A percentile compares a stretch with the other conserved stretches of the same genome.
These are phyloP conservation scores for Candida maesae DNA, from an alignment of 805 yeast species.

Conservation along the genomic window DNA sequence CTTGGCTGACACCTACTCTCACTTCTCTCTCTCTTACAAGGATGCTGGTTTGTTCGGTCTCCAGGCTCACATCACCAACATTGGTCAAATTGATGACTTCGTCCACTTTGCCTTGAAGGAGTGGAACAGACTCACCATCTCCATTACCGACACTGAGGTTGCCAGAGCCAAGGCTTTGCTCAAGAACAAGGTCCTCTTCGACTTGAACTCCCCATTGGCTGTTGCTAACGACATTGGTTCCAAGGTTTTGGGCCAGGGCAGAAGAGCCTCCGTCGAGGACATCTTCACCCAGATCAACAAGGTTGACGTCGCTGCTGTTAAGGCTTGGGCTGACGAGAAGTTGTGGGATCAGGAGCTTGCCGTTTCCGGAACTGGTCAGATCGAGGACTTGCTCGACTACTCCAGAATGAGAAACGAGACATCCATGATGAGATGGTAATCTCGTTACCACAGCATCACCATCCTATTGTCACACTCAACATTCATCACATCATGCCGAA, in stretches of 20 bases:
- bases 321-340: slow-evolving; percentile 69
- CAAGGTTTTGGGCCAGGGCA: slow-evolving; percentile 56
- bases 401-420: slow-evolving; percentile 83
- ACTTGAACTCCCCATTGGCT: slow-evolving; percentile 45
- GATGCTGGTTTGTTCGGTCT: slow-evolving; percentile 86
- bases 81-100: slow-evolving; percentile 64
- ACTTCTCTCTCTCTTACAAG: slow-evolving; percentile 69
- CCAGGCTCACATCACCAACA: slow-evolving; percentile 59
- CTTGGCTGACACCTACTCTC: slow-evolving; percentile 66
- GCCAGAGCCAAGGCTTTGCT: slow-evolving; percentile 70
- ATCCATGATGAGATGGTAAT: slow-evolving; percentile 81
- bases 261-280: slow-evolving; percentile 58
- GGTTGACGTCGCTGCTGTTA: slow-evolving; percentile 54
- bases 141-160: slow-evolving; percentile 73
- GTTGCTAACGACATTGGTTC: slow-evolving; percentile 56
- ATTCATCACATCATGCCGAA: slow-evolving; percentile 1
- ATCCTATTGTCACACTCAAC: neutral
- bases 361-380: slow-evolving; percentile 79
- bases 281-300: slow-evolving; percentile 59
- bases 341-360: slow-evolving; percentile 87
- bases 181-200: slow-evolving; percentile 57
- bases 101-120: slow-evolving; percentile 78
- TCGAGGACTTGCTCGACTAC: slow-evolving; percentile 81
- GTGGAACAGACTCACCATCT: slow-evolving; percentile 81
- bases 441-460: neutral